Evolutionary conservation across 176 grass and related monocot species (phyloP), one percentile per base, ranked within the genome.

Genomic region (Triticum urartu): DNA sequence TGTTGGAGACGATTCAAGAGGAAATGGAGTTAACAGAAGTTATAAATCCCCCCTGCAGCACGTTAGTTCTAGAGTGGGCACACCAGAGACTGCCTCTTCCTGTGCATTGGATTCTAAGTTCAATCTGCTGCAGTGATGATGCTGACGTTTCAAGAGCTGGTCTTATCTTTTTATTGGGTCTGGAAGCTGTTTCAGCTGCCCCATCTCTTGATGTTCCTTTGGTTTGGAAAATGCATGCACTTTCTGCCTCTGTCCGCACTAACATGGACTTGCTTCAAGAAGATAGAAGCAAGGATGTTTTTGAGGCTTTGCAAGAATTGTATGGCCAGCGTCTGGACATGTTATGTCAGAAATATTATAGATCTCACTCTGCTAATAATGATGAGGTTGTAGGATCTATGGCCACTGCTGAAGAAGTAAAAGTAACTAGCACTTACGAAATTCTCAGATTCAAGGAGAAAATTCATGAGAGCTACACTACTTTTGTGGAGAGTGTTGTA

Each of bases 171-270:
- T 87, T 99, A 73, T 84, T 99, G 80, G 90, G 93, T 64, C 81
- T 99, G 60, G 97, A 99, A 81, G 85, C 87, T 78, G 80, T 89
- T 86, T 94, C 82, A 68, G 73, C 86, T 77, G 81, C 90, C 40
- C 64, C 89, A 42, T 89, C 59, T 63, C 89, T 83, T 68, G 88
- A 84, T 86, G 58, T 56, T 85, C 77, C 92, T 85, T 87, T 95
- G 74, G 87, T 98, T 85, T 98, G 93, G 94, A 98, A 98, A 84
- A 90, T 94, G 59, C 94, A 98, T 91, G 84, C 94, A 82, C 84
- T 98, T 80, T 98, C 97, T 17, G 86, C 86, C 60, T 91, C 93
- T 72, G 76, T 99, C 84, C 69, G 73, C 32, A 64, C 30, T 66
- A 90, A 70, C 72, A 95, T 95, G 88, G 89, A 93, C 71, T 90